Evolutionary conservation across 805 yeast genomes (phyloP).

Genomic region (Komagataella mondaviorum): DNA sequence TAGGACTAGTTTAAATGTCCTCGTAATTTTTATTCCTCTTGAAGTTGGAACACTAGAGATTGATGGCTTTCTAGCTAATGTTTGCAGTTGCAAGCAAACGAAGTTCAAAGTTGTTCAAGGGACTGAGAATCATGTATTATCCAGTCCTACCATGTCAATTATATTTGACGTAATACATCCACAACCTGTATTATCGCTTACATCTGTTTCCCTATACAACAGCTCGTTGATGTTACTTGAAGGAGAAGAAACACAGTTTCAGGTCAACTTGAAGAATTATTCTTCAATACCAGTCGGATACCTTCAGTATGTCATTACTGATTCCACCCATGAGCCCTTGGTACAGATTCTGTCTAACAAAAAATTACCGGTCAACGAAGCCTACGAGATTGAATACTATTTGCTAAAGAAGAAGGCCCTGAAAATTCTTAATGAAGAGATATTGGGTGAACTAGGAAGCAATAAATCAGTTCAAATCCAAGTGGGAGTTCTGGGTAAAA

Average conservation of each 20-base stretch:
- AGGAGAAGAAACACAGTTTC: slow-evolving; percentile 49
- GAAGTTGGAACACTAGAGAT: slow-evolving; percentile 34
- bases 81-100: slow-evolving; percentile 35
- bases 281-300: slow-evolving; percentile 43
- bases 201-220: slow-evolving; percentile 39
- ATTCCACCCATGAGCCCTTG: slow-evolving; percentile 58
- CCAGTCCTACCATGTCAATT: slow-evolving; percentile 12
- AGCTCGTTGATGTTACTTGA: slow-evolving; percentile 68
- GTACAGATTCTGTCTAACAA: slow-evolving; percentile 34
- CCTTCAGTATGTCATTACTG: slow-evolving; percentile 51
- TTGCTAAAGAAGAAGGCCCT: slow-evolving; percentile 46
- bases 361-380: slow-evolving; percentile 42
- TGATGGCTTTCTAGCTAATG: slow-evolving; percentile 33
- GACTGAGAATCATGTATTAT: background rate
- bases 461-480: slow-evolving; percentile 26
- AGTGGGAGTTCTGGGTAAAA: slow-evolving; percentile 54
- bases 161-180: slow-evolving; percentile 21
- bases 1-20: slow-evolving; percentile 20
- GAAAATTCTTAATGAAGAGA: slow-evolving; percentile 32
- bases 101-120: slow-evolving; percentile 18
- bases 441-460: slow-evolving; percentile 25
- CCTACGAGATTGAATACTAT: slow-evolving; percentile 65
- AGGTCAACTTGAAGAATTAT: slow-evolving; percentile 40
- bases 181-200: slow-evolving; percentile 50
- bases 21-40: slow-evolving; percentile 34